Conservation (phyloP, 1,139 yeast genomes). For the Chernovozyma aurita region DNA sequence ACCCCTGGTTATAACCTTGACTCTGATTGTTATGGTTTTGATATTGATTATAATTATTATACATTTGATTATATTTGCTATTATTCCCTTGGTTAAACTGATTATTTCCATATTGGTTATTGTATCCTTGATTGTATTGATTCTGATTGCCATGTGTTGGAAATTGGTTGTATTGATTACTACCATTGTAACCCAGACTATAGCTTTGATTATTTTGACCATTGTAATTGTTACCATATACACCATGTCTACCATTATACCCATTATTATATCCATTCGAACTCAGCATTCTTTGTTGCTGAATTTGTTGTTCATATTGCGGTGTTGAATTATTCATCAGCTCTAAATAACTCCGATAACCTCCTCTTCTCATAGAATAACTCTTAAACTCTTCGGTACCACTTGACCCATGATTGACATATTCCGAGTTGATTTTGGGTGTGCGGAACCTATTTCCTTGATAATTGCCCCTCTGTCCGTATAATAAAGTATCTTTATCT, state of each 20-base stretch:
- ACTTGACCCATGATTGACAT: slow-evolving; percentile 40
- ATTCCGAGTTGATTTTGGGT: slow-evolving; percentile 32
- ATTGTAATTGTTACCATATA: slow-evolving; percentile 7
- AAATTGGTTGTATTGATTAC: slow-evolving; percentile 9
- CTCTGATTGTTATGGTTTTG: slow-evolving; percentile 8
- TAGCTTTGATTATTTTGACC: slow-evolving; percentile 10
- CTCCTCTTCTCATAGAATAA: slow-evolving; percentile 39
- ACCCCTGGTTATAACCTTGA: slow-evolving; percentile 6
- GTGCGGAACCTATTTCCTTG: slow-evolving; percentile 28
- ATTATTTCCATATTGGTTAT: slow-evolving; percentile 5
- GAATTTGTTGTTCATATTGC: slow-evolving; percentile 1
- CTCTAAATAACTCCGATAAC: slow-evolving; percentile 33
- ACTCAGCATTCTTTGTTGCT: neutral
- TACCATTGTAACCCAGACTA: slow-evolving; percentile 7
- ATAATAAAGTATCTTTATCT: slow-evolving; percentile 61
- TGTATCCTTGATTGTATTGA: slow-evolving; percentile 8
- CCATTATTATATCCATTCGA: slow-evolving; percentile 4
- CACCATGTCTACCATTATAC: slow-evolving; percentile 8
- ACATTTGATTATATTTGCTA: slow-evolving; percentile 5
- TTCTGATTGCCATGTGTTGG: too few relatives aligned
- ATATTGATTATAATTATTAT: neutral
- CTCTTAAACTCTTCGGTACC: slow-evolving; percentile 31
- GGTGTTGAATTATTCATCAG: neutral
- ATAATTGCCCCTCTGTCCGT: slow-evolving; percentile 26
- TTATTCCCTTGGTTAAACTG: slow-evolving; percentile 9